phyloP scores from a whole-genome alignment of 306 rosid genomes.

The Styphnolobium japonicum region DNA sequence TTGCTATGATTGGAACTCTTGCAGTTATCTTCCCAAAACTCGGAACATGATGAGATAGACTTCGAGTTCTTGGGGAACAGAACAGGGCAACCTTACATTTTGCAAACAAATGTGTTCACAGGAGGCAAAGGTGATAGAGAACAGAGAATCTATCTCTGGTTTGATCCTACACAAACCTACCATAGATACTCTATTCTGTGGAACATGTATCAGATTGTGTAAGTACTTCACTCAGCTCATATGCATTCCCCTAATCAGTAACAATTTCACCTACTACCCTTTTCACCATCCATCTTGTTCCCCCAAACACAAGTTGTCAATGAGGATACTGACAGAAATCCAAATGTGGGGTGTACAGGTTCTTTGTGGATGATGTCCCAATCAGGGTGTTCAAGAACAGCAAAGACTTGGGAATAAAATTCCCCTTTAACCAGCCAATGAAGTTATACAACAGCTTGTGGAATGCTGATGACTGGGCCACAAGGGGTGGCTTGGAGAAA shows the following conservation, averaged over 20 bases:
- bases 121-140: conserved; percentile 88
- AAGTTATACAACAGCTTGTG: conserved; percentile 86
- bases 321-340: not conserved
- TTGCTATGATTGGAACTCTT: not conserved
- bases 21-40: conserved; percentile 76
- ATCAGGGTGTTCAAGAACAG: conserved; percentile 84
- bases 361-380: conserved; percentile 76
- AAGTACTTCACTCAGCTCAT: not conserved
- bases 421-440: conserved; percentile 93
- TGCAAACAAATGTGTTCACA: conserved; percentile 90
- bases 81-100: conserved; percentile 82
- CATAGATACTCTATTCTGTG: conserved; percentile 86
- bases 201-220: conserved; percentile 74
- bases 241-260: not conserved
- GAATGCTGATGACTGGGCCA: conserved; percentile 98
- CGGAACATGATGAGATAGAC: conserved; percentile 92
- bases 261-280: not conserved
- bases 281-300: not conserved
- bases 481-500: conserved; percentile 85
- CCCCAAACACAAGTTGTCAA: not conserved
- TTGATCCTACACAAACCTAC: conserved; percentile 72
- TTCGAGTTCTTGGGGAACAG: conserved; percentile 95
- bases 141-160: conserved; percentile 91
- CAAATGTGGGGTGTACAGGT: conserved; percentile 39
- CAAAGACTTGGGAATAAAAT: conserved; percentile 67